A percentile compares a stretch with the other conserved stretches of the same genome.
Conservation (phyloP, 2,329 filamentous ascomycete genomes). For the Fusarium scirpi region DNA sequence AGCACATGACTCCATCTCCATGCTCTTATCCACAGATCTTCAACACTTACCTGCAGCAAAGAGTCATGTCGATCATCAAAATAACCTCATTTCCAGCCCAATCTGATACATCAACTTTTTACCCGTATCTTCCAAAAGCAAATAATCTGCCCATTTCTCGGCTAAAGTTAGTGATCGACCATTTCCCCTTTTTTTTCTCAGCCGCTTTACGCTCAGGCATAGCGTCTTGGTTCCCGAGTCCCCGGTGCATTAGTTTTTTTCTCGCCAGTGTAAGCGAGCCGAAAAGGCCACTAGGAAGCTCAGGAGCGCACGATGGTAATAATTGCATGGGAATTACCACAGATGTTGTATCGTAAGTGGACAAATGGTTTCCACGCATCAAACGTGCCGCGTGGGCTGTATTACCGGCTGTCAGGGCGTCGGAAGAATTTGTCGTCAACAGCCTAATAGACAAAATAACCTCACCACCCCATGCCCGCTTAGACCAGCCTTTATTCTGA, state of each 20-base stretch:
- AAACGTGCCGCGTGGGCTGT: not conserved
- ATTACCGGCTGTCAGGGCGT: not conserved
- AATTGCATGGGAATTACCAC: not conserved
- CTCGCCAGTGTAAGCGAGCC: not conserved
- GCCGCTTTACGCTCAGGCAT: not conserved
- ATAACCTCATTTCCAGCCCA: not conserved
- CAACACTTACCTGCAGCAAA: not conserved
- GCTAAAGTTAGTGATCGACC: not conserved
- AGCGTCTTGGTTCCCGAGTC: not conserved
- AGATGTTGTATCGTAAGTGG: not conserved
- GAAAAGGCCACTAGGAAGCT: not conserved
- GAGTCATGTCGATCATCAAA: not conserved
- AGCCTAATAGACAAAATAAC: not conserved
- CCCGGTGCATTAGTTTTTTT: not conserved
- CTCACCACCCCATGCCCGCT: rapidly evolving
- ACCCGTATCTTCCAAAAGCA: not conserved
- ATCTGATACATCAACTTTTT: not conserved
- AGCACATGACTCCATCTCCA: not conserved
- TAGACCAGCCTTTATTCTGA: too few relatives aligned
- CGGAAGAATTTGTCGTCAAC: not conserved
- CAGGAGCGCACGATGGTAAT: not conserved
- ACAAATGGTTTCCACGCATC: not conserved
- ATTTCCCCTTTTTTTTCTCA: not conserved
- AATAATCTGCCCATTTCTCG: not conserved
- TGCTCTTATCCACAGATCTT: not conserved